These are phyloP conservation scores for Dictyophora rubrovolvata DNA, from an alignment of 768 basidiomycete species.

Conservation along the genomic window DNA sequence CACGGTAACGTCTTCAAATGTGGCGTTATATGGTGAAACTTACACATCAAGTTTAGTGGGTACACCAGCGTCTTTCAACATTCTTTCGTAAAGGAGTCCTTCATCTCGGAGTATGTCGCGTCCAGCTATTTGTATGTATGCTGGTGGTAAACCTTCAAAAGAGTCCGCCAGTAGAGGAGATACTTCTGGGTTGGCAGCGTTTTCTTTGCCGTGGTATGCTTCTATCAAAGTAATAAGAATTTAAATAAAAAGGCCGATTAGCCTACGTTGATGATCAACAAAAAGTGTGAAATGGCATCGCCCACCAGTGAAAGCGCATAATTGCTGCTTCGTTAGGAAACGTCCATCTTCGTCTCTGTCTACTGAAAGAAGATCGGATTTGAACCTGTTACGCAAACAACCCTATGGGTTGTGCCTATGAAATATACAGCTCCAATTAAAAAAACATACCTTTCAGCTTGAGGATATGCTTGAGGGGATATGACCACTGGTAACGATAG, in stretches of 20 bases:
- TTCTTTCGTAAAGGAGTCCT: conserved; percentile 17
- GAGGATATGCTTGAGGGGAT: conserved; percentile 14
- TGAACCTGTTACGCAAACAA: conserved; percentile 10
- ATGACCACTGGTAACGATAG: conserved; percentile 16
- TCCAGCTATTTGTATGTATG: conserved; percentile 17
- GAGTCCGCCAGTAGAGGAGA: conserved; percentile 15
- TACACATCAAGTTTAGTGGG: conserved; percentile 16
- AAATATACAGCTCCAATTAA: neutral
- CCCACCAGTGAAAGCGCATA: neutral
- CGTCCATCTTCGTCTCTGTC: conserved; percentile 16
- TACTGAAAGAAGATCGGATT: conserved; percentile 14
- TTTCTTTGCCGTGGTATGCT: neutral
- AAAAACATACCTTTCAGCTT: conserved; percentile 13
- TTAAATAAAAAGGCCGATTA: too few relatives aligned
- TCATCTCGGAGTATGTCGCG: conserved; percentile 20
- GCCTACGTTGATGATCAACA: too few relatives aligned
- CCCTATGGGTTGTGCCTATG: neutral
- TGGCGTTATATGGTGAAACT: too few relatives aligned
- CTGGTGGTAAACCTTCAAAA: conserved; percentile 16
- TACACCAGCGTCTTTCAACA: conserved; percentile 16
- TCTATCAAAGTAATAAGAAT: too few relatives aligned
- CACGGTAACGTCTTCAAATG: too few relatives aligned
- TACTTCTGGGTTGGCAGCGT: neutral
- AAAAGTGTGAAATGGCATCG: neutral
- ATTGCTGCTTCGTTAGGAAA: conserved; percentile 1